These are phyloP conservation scores for Teunomyces aglyptinius DNA, from an alignment of 805 yeast species.

Conservation along the genomic window DNA sequence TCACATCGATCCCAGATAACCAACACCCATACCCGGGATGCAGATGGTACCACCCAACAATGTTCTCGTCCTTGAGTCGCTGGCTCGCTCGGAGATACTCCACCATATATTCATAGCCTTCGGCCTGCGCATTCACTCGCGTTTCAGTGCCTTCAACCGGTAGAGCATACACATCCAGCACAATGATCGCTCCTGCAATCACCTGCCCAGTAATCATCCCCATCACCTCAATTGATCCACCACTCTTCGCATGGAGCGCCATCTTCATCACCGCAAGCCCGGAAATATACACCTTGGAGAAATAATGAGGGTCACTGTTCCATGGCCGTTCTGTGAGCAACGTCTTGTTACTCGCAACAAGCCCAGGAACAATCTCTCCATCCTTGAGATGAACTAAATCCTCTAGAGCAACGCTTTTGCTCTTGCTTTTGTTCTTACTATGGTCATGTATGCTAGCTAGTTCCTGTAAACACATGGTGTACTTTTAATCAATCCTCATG, in stretches of 20 bases:
- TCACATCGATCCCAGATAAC: constrained; percentile 90
- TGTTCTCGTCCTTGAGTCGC: constrained; percentile 53
- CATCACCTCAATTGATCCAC: constrained; percentile 90
- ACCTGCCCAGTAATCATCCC: constrained; percentile 89
- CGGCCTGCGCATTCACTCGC: constrained; percentile 89
- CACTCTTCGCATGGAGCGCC: constrained; percentile 75
- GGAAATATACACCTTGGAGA: constrained; percentile 62
- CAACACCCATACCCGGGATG: constrained; percentile 99
- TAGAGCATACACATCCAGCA: constrained; percentile 78
- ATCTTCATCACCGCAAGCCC: constrained; percentile 72
- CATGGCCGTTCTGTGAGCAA: constrained; percentile 42
- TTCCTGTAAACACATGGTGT: constrained; percentile 2
- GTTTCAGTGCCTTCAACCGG: constrained; percentile 98
- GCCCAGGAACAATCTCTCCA: neutral
- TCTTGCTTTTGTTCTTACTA: neutral
- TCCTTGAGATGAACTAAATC: constrained; percentile 2
- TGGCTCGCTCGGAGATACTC: constrained; percentile 63
- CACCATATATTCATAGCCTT: constrained; percentile 94
- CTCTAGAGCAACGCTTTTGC: constrained; percentile 2
- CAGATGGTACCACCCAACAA: constrained; percentile 98
- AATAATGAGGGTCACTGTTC: constrained; percentile 57
- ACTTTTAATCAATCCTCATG: neutral
- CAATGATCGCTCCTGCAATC: constrained; percentile 52
- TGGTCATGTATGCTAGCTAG: neutral
- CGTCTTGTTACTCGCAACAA: neutral